Evolutionary conservation across 2,329 filamentous ascomycete genomes (phyloP), one percentile per base, ranked within the genome.

Genomic region (Zarea fungicola): DNA sequence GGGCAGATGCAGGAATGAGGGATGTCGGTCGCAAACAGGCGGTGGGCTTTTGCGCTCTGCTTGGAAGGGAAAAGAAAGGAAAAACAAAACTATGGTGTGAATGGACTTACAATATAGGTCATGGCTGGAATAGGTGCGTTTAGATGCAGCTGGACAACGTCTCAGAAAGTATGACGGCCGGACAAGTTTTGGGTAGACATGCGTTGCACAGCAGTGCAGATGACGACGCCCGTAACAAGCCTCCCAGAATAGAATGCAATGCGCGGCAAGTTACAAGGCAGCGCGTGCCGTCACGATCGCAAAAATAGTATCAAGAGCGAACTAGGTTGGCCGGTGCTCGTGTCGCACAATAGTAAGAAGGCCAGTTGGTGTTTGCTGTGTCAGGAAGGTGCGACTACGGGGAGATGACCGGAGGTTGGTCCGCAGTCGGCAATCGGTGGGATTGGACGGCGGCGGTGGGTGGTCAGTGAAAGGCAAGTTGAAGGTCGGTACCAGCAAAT

Each of bases 71-170:
- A 32, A 18, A n/a, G 28, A 26, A 5, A 21, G 18, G 11, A 48
- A 14, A 21, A 37, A 32, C 6, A 16, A 16, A 6, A 36, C n/a
- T 8, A 29, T 14, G 11, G 23, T 37, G 36, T 18, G 26, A 31
- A 11, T 39, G 48, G 51, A 68, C 65, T 68, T 61, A 68, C 65
- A 62, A 67, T 68, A 58, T 66, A 67, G 60, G 65, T 66, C 65
- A 68, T 68, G 62, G 62, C 34, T 23, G 13, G 34, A 18, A 14
- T 22, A 34, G 40, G 44, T 7, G 36, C 36, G 25, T 14, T 19
- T 31, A 34, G 28, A 34, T 48, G 44, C 36, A 36, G 25, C 44
- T 18, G 35, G 23, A 18, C 32, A 16, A 11, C 43, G 23, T 23
- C 34, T 29, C 18, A 5, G 9, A 25, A 18, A n/a, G 2, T 25